phyloP scores from a whole-genome alignment of 2,329 filamentous ascomycete species.

The Xylariaceae sp. region DNA sequence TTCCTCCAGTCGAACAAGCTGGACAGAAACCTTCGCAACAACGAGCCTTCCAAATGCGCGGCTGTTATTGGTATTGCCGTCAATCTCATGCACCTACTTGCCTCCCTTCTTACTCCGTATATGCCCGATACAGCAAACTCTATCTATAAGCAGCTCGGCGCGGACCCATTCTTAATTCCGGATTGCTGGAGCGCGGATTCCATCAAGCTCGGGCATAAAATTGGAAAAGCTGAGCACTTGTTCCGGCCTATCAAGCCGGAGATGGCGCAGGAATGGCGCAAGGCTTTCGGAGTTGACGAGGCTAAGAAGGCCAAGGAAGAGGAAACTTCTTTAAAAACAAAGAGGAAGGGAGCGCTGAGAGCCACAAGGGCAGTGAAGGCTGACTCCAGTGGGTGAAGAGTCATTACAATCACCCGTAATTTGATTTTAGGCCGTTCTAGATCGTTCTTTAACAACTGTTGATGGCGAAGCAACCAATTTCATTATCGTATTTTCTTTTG shows the following conservation, averaged over 20 bases:
- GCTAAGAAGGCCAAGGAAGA: slow-evolving; percentile 24
- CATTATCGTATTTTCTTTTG: no score
- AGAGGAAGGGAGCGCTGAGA: slow-evolving; percentile 19
- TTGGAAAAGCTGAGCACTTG: slow-evolving; percentile 18
- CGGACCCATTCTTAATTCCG: slow-evolving; percentile 17
- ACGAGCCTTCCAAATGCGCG: slow-evolving; percentile 22
- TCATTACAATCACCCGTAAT: slow-evolving; percentile 1
- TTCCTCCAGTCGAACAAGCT: slow-evolving; percentile 24
- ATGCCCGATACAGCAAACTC: slow-evolving; percentile 23
- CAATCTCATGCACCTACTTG: slow-evolving; percentile 24
- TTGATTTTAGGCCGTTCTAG: no score
- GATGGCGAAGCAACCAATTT: no score
- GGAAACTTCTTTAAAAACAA: slow-evolving; percentile 18
- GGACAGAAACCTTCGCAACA: slow-evolving; percentile 10
- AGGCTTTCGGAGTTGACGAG: slow-evolving; percentile 16
- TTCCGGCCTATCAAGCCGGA: slow-evolving; percentile 18
- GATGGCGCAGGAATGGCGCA: slow-evolving; percentile 24
- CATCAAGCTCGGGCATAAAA: slow-evolving; percentile 21
- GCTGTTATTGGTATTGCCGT: slow-evolving; percentile 22
- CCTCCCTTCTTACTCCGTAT: slow-evolving; percentile 19
- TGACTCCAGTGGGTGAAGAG: slow-evolving; percentile 10
- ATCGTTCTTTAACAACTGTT: no score
- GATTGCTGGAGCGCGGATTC: slow-evolving; percentile 21
- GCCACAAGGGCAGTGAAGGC: slow-evolving; percentile 15
- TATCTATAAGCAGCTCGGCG: slow-evolving; percentile 19